Evolutionary conservation across 73 alveolate genomes (phyloP), one percentile per base, ranked within the genome.

Genomic region (Paramecium sonneborni): DNA sequence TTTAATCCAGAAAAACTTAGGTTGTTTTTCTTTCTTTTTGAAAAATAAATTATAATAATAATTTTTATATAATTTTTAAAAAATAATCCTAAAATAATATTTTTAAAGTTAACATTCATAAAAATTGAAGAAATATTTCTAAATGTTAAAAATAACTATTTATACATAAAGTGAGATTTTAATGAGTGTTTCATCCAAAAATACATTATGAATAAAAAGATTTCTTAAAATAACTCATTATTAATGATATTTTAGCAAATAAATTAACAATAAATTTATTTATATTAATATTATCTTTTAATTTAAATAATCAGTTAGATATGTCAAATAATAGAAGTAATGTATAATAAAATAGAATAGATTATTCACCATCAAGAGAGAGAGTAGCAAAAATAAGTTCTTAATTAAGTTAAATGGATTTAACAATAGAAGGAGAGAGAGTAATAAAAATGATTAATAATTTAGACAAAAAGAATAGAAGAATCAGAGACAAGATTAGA

Each of bases 391-490:
- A 79, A 34, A 79, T 79, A 24, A 30, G 74, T 23, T 79, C 44
- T 20, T 79, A 79, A 44, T 44, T 79, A 12, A 79, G 74, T 79
- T 23, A 38, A 46, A 43, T 79, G 74, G 90, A 79, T 44, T 44
- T 79, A 23, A 44, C 76, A 32, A 23, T 79, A 9, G 90, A 79
- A 79, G 90, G 90, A 43, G 90, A 79, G 34, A 79, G 90, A 46
- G 90, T 79, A 79, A 41, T 43, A 6, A 39, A 15, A 41, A 79
- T 30, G 43, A 52, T 52, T 52, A 18, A 52, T 79, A 23, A 6
- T 30, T 3, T 79, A 79, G 90, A 79, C 90, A 43, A 79, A 79
- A 79, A 79, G 90, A 79, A 79, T 79, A 23, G 90, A 79, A 14
- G 90, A 79, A 34, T 38, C 90, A 30, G 90, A 79, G 30, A 41